A percentile compares a stretch with the other conserved stretches of the same genome.
phyloP scores from a whole-genome alignment of 768 basidiomycete species.

The Pleurotus cornucopiae region DNA sequence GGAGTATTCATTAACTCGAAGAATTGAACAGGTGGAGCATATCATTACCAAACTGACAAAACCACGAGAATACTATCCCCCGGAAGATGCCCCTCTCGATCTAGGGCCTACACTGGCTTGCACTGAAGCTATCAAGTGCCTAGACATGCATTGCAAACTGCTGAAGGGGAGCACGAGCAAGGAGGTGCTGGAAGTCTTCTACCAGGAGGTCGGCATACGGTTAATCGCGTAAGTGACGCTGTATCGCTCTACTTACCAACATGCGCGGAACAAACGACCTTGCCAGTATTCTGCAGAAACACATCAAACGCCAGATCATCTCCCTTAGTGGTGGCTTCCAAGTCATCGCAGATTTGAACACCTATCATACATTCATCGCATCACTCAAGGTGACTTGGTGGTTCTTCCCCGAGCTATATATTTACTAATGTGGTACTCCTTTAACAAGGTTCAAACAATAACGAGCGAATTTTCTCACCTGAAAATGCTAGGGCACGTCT shows the following conservation, averaged over 20 bases:
- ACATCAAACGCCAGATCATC: constrained; percentile 96
- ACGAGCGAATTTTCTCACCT: constrained; percentile 88
- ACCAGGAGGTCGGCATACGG: constrained; percentile 94
- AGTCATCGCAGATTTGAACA: constrained; percentile 93
- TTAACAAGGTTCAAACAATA: constrained; percentile 62
- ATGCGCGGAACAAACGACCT: background rate
- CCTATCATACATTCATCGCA: constrained; percentile 85
- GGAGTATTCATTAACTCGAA: background rate
- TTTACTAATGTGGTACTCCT: background rate
- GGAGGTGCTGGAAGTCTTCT: constrained; percentile 96
- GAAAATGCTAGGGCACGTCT: constrained; percentile 97
- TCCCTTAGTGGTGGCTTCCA: constrained; percentile 93
- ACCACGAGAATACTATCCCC: constrained; percentile 87
- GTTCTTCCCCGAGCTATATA: background rate
- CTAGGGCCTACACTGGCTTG: constrained; percentile 86
- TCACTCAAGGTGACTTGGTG: constrained; percentile 66
- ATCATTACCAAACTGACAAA: constrained; percentile 80
- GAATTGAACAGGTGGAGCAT: constrained; percentile 77
- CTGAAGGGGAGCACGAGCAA: constrained; percentile 92
- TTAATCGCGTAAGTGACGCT: constrained; percentile 61
- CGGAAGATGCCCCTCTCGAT: constrained; percentile 74
- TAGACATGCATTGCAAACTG: constrained; percentile 88
- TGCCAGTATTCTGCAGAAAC: constrained; percentile 88
- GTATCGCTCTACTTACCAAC: background rate
- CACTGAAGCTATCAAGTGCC: constrained; percentile 81